phyloP scores from a whole-genome alignment of 1,284 basidiomycete genomes.

The Ceratobasidium theobromae region DNA sequence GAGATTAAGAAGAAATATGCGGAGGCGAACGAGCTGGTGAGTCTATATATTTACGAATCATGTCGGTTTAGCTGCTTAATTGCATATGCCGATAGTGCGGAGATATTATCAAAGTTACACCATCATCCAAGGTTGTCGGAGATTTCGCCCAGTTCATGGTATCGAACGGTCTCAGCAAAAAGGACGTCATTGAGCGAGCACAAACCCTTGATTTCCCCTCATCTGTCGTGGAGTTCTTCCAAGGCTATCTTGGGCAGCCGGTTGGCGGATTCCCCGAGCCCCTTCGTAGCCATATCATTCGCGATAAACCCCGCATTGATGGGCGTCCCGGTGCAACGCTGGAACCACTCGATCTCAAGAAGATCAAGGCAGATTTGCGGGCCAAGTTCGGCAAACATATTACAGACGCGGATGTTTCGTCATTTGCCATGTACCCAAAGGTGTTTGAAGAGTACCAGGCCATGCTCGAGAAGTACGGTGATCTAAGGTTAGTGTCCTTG shows the following conservation, averaged over 20 bases:
- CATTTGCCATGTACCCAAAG: conserved; percentile 97
- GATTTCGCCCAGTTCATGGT: conserved; percentile 99
- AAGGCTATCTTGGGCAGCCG: conserved; percentile 95
- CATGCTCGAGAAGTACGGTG: conserved; percentile 94
- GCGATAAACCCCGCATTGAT: conserved; percentile 92
- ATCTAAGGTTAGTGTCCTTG: conserved; percentile 67
- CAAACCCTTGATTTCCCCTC: conserved; percentile 96
- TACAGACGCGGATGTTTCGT: conserved; percentile 88
- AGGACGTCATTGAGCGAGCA: conserved; percentile 85
- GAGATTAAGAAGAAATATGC: conserved; percentile 99
- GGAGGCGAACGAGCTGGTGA: conserved; percentile 87
- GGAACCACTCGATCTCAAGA: conserved; percentile 90
- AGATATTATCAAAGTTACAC: conserved; percentile 99
- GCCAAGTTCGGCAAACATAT: conserved; percentile 96
- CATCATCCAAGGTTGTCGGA: conserved; percentile 98
- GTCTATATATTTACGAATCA: conserved; percentile 41
- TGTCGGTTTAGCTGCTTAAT: conserved; percentile 11
- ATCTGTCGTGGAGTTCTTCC: conserved; percentile 95
- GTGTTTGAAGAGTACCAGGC: conserved; percentile 97
- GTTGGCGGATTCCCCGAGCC: conserved; percentile 99
- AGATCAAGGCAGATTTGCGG: conserved; percentile 89
- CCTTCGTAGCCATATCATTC: conserved; percentile 86
- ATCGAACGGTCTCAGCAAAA: conserved; percentile 84
- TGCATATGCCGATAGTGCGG: conserved; percentile 65
- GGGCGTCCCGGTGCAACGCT: conserved; percentile 87